Base-by-base conservation (phyloP, 2,329 filamentous ascomycete species). In the Fusarium duplospermum region DNA sequence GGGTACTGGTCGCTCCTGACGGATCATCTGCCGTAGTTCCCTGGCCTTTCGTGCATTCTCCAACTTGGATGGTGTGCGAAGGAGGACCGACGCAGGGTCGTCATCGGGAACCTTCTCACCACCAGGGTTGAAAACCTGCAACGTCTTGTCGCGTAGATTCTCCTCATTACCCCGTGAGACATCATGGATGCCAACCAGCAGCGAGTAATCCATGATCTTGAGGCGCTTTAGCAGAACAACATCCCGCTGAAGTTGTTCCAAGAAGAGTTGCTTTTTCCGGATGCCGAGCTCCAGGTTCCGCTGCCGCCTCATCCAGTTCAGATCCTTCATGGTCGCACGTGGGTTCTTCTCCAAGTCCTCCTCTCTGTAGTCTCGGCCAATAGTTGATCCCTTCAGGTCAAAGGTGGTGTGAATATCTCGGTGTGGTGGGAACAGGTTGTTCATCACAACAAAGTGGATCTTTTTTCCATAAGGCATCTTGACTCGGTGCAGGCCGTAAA, bases 381-480 rank as follows among this genome's bases (percentile, higher is more conserved):
- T 91, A 1, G 96, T 98, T 8, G 96, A 98, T 10, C 96, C 96
- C 84, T 99, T 99, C 76, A 99, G 84, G 82, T 99, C 96, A 80
- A 98, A 99, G 4, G 95, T 99, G 80, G 94, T 92, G 84, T 99
- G 96, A 70, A 99, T 98, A 82, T 99, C 96, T 76, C 96, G 91
- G 84, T 99, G 96, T 8, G 96, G 96, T 14, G 96, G 96, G 80
- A 99, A 99, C 18, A 99, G 89, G 82, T 99, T 99, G 87, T 99
- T 99, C 96, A 99, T 99, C 81, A 99, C 95, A 69, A 99, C 96
- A 78, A 99, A 99, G 83, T 99, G 96, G 64, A 98, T 98, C 86
- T 99, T 99, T 81, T 96, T 93, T 72, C 96, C 96, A 81, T 98
- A 98, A 0, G 96, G 95, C 87, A 98, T 97, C 88, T 99, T 99